Percentiles rank a stretch among this genome's conserved stretches.
These are phyloP conservation scores for Sordaria brevicollis DNA, from an alignment of 495 filamentous ascomycete species.

Conservation along the genomic window DNA sequence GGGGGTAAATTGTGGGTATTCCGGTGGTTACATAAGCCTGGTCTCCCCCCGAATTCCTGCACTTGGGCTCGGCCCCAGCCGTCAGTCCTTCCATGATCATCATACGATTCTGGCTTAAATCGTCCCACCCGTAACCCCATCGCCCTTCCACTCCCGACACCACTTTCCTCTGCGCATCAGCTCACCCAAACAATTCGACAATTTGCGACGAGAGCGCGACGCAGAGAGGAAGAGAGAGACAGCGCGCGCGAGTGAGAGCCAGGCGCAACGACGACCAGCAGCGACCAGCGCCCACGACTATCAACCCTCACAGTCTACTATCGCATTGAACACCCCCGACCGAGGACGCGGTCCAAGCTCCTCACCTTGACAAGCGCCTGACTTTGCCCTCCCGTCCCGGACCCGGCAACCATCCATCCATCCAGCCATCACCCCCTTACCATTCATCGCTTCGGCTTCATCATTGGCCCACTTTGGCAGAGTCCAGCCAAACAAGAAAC, in stretches of 20 bases:
- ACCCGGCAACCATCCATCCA: not conserved
- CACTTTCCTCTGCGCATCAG: not conserved
- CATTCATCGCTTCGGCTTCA: not conserved
- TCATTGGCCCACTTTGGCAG: not conserved
- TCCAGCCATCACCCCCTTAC: not conserved
- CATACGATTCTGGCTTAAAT: conserved; percentile 22
- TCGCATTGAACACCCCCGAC: not conserved
- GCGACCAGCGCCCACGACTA: too few relatives aligned
- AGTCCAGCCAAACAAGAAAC: not conserved
- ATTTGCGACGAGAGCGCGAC: not conserved
- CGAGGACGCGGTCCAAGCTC: not conserved
- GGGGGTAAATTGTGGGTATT: not conserved
- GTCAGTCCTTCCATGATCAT: conserved; percentile 4
- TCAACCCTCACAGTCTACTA: too few relatives aligned
- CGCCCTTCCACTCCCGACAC: not conserved
- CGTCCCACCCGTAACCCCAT: conserved; percentile 19
- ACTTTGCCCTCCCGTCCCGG: not conserved
- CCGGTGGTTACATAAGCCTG: not conserved
- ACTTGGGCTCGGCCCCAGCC: conserved; percentile 8
- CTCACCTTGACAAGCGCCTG: not conserved
- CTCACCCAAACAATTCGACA: not conserved
- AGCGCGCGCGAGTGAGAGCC: not conserved
- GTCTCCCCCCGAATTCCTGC: not conserved
- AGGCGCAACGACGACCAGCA: too few relatives aligned
- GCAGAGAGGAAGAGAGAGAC: not conserved